Conservation (phyloP, 2,329 filamentous ascomycete genomes). For the Cryphonectria japonica region DNA sequence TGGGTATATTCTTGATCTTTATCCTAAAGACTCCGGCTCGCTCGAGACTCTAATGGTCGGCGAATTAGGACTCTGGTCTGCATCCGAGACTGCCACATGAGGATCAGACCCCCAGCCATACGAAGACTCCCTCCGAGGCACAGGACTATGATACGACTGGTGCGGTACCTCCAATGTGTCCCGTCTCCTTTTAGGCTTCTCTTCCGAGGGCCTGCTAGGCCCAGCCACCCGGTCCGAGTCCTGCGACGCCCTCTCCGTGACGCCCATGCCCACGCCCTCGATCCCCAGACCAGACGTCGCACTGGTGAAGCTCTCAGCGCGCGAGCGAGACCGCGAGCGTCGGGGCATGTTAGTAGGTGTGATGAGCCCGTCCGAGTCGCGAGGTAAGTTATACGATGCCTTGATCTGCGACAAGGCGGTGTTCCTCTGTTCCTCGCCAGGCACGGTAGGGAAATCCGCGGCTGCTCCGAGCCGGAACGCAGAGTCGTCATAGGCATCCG, state of each 20-base stretch:
- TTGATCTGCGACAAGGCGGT: conserved; percentile 9
- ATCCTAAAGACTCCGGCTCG: neutral
- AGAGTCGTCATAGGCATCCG: conserved; percentile 18
- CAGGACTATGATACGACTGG: neutral
- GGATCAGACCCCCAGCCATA: neutral
- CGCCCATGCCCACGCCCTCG: neutral
- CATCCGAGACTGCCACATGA: neutral
- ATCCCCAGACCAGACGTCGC: conserved; percentile 13
- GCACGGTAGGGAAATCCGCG: conserved; percentile 18
- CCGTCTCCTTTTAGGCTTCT: neutral
- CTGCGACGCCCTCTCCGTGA: neutral
- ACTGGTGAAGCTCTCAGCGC: conserved; percentile 13
- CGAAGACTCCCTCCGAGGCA: neutral
- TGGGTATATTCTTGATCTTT: neutral
- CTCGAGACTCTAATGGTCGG: conserved; percentile 3
- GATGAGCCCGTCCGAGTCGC: conserved; percentile 10
- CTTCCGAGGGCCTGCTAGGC: neutral
- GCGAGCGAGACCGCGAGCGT: conserved; percentile 2
- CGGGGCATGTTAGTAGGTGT: conserved; percentile 6
- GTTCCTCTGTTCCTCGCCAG: conserved; percentile 21
- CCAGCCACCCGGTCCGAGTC: conserved; percentile 9
- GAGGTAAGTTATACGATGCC: conserved; percentile 17
- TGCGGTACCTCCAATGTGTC: conserved; percentile 20
- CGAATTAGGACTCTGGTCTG: neutral
- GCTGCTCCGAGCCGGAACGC: conserved; percentile 10